These are phyloP conservation scores for Alternaria gaisen DNA, from an alignment of 2,329 filamentous ascomycete species.

Conservation along the genomic window DNA sequence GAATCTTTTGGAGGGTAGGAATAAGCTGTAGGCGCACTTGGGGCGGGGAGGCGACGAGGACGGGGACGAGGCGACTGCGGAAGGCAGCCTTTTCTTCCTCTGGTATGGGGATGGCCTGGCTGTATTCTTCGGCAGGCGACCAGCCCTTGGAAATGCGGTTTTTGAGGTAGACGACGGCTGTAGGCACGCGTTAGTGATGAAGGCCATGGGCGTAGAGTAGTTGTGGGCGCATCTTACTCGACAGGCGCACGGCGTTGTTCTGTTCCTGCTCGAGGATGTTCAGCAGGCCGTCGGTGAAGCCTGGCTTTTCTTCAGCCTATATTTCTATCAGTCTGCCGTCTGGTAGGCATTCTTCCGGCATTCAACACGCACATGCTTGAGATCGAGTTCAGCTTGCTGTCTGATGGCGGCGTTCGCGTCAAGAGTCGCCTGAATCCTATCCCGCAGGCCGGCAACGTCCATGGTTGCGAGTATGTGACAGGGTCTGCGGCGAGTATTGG, in stretches of 20 bases:
- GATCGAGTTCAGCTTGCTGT: constrained; percentile 79
- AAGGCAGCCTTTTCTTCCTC: constrained; percentile 91
- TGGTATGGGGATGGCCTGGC: constrained; percentile 76
- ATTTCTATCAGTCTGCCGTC: constrained; percentile 34
- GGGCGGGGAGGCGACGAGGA: constrained; percentile 81
- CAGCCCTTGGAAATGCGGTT: constrained; percentile 95
- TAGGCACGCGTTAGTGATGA: constrained; percentile 35
- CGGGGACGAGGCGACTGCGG: constrained; percentile 85
- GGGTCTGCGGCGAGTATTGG: constrained; percentile 20
- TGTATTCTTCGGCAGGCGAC: constrained; percentile 78
- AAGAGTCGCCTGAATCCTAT: constrained; percentile 79
- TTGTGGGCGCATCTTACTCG: constrained; percentile 68
- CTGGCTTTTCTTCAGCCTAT: constrained; percentile 87
- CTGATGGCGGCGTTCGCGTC: constrained; percentile 77
- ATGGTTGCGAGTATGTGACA: constrained; percentile 58
- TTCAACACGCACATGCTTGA: constrained; percentile 74
- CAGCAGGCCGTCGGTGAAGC: constrained; percentile 89
- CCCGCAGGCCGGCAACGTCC: constrained; percentile 78
- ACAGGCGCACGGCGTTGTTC: constrained; percentile 83
- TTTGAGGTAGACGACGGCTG: constrained; percentile 97
- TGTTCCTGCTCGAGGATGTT: constrained; percentile 91
- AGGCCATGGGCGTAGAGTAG: background rate
- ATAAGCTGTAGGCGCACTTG: constrained; percentile 92
- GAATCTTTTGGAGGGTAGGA: constrained; percentile 92
- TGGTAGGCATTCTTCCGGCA: constrained; percentile 18